These are phyloP conservation scores for Calonectria pseudoturangicola DNA, from an alignment of 2,329 filamentous ascomycete genomes.

Conservation along the genomic window DNA sequence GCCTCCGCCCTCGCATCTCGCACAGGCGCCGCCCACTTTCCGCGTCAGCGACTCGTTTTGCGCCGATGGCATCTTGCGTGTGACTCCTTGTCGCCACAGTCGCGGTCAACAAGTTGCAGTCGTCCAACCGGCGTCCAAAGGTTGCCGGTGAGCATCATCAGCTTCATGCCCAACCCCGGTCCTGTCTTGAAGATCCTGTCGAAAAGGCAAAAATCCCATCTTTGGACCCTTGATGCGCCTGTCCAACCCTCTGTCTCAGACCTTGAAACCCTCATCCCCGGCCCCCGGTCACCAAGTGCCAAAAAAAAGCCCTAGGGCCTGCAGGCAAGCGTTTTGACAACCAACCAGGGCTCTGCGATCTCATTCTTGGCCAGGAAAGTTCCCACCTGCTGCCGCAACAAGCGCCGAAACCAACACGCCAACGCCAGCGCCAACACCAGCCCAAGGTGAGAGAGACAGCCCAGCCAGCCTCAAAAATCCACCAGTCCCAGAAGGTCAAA, in stretches of 20 bases:
- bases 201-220: slow-evolving; percentile 3
- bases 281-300: slow-evolving; percentile 5
- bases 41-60: slow-evolving; percentile 25
- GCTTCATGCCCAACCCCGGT: slow-evolving; percentile 3
- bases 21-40: slow-evolving; percentile 13
- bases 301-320: slow-evolving; percentile 13
- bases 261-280: slow-evolving; percentile 2
- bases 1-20: slow-evolving; percentile 32
- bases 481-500: slow-evolving; percentile 1
- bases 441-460: slow-evolving; percentile 8
- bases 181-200: neutral
- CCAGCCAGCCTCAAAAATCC: slow-evolving; percentile 36
- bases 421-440: slow-evolving; percentile 27
- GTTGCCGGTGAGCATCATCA: slow-evolving; percentile 4
- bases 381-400: slow-evolving; percentile 32
- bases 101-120: slow-evolving; percentile 9
- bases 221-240: neutral
- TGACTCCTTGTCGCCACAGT: slow-evolving; percentile 36
- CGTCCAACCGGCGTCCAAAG: slow-evolving; percentile 3
- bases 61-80: slow-evolving; percentile 17
- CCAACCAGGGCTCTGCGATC: slow-evolving; percentile 32
- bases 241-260: neutral
- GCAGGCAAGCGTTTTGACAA: slow-evolving; percentile 15
- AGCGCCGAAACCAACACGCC: slow-evolving; percentile 30
- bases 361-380: slow-evolving; percentile 10